Evolutionary conservation across 176 grass and related monocot species (phyloP).

Genomic region (Raddia distichophylla): DNA sequence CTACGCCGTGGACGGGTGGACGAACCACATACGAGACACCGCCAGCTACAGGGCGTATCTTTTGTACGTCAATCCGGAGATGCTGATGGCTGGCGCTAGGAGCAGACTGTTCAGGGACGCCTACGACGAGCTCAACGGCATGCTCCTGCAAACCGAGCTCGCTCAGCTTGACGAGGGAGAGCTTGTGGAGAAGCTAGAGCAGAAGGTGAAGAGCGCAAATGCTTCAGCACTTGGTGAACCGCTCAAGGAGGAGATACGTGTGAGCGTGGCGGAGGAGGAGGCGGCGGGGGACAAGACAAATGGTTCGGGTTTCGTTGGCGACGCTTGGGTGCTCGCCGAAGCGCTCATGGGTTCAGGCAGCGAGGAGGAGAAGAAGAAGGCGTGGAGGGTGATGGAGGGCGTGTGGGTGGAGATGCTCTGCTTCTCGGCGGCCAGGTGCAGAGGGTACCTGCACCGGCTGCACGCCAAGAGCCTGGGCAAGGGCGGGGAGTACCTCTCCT

Average conservation of each 20-base stretch:
- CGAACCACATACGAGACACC: neutral
- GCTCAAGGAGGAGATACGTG: too few relatives aligned
- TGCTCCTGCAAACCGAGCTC: neutral
- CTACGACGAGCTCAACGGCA: neutral
- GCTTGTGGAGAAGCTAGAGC: neutral
- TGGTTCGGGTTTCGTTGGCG: neutral
- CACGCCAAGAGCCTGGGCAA: neutral
- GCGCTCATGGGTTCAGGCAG: neutral
- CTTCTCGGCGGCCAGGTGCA: neutral
- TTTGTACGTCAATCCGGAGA: neutral
- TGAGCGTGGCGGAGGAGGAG: too few relatives aligned
- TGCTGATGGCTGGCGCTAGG: neutral
- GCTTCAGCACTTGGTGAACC: too few relatives aligned
- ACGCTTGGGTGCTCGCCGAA: neutral
- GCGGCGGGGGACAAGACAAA: too few relatives aligned
- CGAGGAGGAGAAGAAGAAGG: neutral
- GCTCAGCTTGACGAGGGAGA: too few relatives aligned
- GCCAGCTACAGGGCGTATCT: neutral
- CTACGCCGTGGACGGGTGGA: neutral
- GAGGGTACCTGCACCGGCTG: neutral
- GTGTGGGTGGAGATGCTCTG: slow-evolving; percentile 38
- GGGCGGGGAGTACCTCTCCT: slow-evolving; percentile 3
- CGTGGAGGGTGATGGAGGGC: neutral
- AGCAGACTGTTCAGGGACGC: neutral
- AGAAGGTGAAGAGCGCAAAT: neutral